Percentiles rank a stretch among this genome's conserved stretches.
phyloP scores from a whole-genome alignment of 2,329 filamentous ascomycete genomes.

The Arachnopeziza araneosa region DNA sequence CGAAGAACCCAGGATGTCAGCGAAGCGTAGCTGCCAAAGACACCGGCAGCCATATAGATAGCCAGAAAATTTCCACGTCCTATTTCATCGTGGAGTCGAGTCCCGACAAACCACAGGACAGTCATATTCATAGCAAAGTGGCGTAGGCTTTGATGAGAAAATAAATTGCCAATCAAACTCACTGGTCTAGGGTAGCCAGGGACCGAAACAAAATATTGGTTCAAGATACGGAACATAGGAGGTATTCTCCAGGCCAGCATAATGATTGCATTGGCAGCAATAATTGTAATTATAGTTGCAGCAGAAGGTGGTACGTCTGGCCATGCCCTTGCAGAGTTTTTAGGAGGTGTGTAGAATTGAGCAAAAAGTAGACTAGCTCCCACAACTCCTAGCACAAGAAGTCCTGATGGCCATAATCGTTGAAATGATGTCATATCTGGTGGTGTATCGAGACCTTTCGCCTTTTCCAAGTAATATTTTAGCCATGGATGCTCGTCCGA shows the following conservation, averaged over 20 bases:
- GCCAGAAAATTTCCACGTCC: slow-evolving; percentile 64
- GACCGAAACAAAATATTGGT: slow-evolving; percentile 61
- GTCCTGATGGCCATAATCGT: slow-evolving; percentile 50
- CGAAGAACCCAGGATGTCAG: slow-evolving; percentile 39
- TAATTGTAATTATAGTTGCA: slow-evolving; percentile 58
- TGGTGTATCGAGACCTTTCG: slow-evolving; percentile 46
- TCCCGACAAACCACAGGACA: slow-evolving; percentile 60
- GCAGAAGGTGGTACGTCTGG: slow-evolving; percentile 56
- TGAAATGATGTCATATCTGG: slow-evolving; percentile 48
- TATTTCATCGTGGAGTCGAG: slow-evolving; percentile 62
- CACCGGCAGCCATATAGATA: slow-evolving; percentile 57
- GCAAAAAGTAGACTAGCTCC: slow-evolving; percentile 39
- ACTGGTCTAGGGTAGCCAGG: slow-evolving; percentile 59
- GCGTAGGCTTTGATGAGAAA: slow-evolving; percentile 59
- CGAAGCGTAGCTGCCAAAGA: slow-evolving; percentile 52
- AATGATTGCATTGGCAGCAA: slow-evolving; percentile 53
- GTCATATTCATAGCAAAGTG: slow-evolving; percentile 63
- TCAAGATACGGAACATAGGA: slow-evolving; percentile 59
- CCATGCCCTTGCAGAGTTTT: slow-evolving; percentile 45
- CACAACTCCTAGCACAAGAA: slow-evolving; percentile 42
- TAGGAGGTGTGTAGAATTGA: slow-evolving; percentile 47
- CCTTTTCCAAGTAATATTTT: slow-evolving; percentile 35
- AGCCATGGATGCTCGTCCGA: slow-evolving; percentile 24
- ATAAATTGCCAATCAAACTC: slow-evolving; percentile 57
- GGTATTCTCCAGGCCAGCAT: slow-evolving; percentile 58